These are phyloP conservation scores for Paramecium sexaurelia DNA, from an alignment of 73 alveolate species.

Conservation along the genomic window DNA sequence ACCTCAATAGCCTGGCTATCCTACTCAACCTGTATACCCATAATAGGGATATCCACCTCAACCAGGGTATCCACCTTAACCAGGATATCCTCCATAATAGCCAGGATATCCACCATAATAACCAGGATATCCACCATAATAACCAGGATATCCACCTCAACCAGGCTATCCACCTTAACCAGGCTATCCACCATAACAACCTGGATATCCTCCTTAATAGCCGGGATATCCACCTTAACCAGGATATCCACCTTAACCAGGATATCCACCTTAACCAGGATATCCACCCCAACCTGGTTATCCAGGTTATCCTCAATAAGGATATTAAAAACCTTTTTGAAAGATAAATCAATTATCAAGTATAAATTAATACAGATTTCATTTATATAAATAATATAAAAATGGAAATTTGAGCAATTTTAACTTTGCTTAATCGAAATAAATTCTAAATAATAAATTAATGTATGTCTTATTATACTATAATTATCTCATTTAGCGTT, in stretches of 20 bases:
- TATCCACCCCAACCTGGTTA: background rate
- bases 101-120: background rate
- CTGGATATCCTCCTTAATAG: constrained; percentile 6
- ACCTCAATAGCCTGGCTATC: background rate
- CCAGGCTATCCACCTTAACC: constrained; percentile 47
- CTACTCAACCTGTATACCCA: background rate
- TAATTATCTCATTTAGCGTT: constrained; percentile 26
- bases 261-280: background rate
- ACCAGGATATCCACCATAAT: background rate
- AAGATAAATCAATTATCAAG: background rate
- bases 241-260: background rate
- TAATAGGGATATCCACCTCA: background rate
- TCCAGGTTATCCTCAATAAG: constrained; percentile 10
- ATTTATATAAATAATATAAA: background rate
- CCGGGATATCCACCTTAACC: constrained; percentile 37
- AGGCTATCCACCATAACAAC: constrained; percentile 9
- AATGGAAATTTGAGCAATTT: background rate
- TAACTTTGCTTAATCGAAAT: background rate
- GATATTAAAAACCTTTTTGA: background rate
- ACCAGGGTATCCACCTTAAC: background rate
- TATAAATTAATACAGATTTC: too few relatives aligned
- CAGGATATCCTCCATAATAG: background rate
- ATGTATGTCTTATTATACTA: background rate
- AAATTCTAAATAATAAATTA: background rate
- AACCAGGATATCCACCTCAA: background rate